These are phyloP conservation scores for Auriculariales sp. DNA, from an alignment of 768 basidiomycete genomes.

Conservation along the genomic window DNA sequence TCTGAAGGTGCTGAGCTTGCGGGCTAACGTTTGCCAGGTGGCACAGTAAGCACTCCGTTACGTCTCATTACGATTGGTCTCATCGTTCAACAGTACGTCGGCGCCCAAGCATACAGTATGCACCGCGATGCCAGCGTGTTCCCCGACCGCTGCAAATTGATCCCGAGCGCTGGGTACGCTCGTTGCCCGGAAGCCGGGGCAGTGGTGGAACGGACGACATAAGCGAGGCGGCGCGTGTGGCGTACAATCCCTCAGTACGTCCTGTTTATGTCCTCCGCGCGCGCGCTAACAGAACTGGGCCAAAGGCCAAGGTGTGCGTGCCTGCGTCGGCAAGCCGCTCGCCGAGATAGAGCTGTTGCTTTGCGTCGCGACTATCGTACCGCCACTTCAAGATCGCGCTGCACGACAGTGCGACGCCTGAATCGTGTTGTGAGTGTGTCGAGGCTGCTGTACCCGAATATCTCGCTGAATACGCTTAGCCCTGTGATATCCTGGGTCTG, in stretches of 20 bases:
- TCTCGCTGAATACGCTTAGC: neutral
- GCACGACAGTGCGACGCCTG: neutral
- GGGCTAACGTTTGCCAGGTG: constrained; percentile 69
- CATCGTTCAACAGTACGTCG: constrained; percentile 26
- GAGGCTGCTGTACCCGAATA: neutral
- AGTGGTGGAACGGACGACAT: neutral
- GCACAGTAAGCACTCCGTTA: constrained; percentile 24
- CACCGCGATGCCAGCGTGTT: constrained; percentile 61
- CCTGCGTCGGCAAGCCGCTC: constrained; percentile 66
- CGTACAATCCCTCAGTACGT: neutral
- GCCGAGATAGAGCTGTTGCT: constrained; percentile 56
- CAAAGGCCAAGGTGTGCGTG: constrained; percentile 32
- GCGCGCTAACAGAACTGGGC: neutral
- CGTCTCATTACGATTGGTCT: neutral
- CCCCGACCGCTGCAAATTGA: constrained; percentile 58
- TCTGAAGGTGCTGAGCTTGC: constrained; percentile 56
- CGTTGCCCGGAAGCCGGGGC: constrained; percentile 18
- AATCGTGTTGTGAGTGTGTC: neutral
- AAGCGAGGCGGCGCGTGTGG: neutral
- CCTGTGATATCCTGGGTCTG: neutral
- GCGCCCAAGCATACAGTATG: constrained; percentile 77
- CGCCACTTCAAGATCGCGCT: constrained; percentile 36
- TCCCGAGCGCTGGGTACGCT: constrained; percentile 68
- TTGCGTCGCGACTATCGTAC: constrained; percentile 38
- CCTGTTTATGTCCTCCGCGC: neutral